A percentile compares a stretch with the other conserved stretches of the same genome.
phyloP scores from a whole-genome alignment of 345 rosid species.

The Microthlaspi erraticum region DNA sequence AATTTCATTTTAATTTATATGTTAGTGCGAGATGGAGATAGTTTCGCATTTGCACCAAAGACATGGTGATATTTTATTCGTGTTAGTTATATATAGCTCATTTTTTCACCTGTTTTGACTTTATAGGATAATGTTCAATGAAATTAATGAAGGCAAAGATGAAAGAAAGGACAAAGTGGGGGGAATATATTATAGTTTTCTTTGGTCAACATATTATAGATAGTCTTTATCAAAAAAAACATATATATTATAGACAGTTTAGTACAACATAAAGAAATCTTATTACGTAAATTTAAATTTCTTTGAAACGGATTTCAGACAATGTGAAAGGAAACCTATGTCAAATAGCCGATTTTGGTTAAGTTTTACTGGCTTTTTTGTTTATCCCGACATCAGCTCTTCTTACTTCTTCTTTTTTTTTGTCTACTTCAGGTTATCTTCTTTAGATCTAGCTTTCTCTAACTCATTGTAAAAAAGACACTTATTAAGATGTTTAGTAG shows the following conservation, averaged over 20 bases:
- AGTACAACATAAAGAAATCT: neutral
- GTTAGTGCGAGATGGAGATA: neutral
- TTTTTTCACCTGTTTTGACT: constrained; percentile 11
- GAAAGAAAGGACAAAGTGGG: neutral
- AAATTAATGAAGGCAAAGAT: neutral
- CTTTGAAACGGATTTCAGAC: constrained; percentile 18
- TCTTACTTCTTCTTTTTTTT: too few relatives aligned
- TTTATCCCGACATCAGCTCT: neutral
- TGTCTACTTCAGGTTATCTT: neutral
- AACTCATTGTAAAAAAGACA: neutral
- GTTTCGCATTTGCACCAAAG: too few relatives aligned
- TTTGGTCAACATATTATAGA: too few relatives aligned
- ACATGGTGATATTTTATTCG: neutral
- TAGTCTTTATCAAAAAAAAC: too few relatives aligned
- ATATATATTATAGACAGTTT: too few relatives aligned
- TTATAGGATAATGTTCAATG: constrained; percentile 14
- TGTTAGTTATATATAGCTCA: neutral
- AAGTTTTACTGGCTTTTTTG: neutral
- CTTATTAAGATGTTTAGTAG: neutral
- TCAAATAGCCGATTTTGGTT: constrained; percentile 33
- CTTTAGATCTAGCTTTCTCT: neutral
- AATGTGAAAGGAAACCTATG: constrained; percentile 31
- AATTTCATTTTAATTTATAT: neutral
- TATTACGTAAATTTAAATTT: neutral
- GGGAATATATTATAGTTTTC: neutral